Base-by-base conservation (phyloP, 768 basidiomycete genomes). In the Chlorophyllum brunneum region DNA sequence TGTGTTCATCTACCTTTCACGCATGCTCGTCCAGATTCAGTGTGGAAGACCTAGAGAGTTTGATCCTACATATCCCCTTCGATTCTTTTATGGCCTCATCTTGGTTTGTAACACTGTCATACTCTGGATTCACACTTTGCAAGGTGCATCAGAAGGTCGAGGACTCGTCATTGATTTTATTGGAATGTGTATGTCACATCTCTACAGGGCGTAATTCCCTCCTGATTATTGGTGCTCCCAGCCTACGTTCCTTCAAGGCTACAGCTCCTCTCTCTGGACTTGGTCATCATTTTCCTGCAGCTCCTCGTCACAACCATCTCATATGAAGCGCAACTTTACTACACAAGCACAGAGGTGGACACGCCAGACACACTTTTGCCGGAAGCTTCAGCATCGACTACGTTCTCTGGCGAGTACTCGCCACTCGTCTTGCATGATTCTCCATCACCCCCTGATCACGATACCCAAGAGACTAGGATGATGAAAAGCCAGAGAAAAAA, bases 151-250 rank as follows among this genome's bases (percentile, higher is more conserved):
- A 24, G 77, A 83, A 51, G 81, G 82, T n/a, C 74, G 83, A 58
- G 71, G 79, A 8, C 67, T 89, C 60, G 66, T 92, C 29, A 79
- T 92, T 54, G 88, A 91, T 64, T 91, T 91, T 61, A 78, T 91
- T 53, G 88, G 89, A 49, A 75, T 82, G 74, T 80, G 89, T 90
- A 59, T 44, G 83, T 74, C 40, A 13, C 16, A 22, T 30, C 15
- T 30, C 51, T 31, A 36, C 27, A 40, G 38, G 23, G 22, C 37
- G 22, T 20, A 29, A 16, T 4, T 29, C n/a, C 3, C 5, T 45
- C 34, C 47, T 53, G 36, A 52, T 34, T 23, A 27, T 42, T 30
- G 44, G 10, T 24, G 18, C 41, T 24, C 41, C 3, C 48, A 86
- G 83, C 75, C 33, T 75, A 80, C 59, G 61, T 65, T 30, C 86